phyloP scores from a whole-genome alignment of 805 yeast species.

The Yamadazyma phyllophila region DNA sequence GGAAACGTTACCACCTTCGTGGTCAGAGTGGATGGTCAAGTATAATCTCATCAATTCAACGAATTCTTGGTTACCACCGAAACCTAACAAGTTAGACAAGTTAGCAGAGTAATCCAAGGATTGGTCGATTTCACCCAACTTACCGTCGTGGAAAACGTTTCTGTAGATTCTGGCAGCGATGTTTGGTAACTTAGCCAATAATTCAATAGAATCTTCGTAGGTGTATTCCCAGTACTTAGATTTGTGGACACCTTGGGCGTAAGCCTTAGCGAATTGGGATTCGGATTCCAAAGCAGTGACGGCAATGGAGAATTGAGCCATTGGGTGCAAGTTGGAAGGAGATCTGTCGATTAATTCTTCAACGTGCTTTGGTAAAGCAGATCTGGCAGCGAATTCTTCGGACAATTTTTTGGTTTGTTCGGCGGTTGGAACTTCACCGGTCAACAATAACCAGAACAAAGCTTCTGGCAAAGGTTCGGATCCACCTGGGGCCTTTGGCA shows the following conservation, averaged over 20 bases:
- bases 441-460: conserved; percentile 74
- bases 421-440: conserved; percentile 67
- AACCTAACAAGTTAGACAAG: conserved; percentile 64
- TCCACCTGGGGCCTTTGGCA: conserved; percentile 60
- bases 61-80: conserved; percentile 54
- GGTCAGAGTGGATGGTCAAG: conserved; percentile 75
- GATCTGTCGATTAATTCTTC: conserved; percentile 58
- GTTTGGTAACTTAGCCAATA: conserved; percentile 72
- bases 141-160: conserved; percentile 57
- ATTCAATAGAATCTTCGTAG: conserved; percentile 66
- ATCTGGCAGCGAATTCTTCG: conserved; percentile 61
- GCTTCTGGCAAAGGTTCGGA: conserved; percentile 71
- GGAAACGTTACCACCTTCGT: conserved; percentile 82
- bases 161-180: conserved; percentile 74
- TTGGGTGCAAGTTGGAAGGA: conserved; percentile 73
- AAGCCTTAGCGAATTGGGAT: conserved; percentile 68
- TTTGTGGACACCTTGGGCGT: conserved; percentile 68
- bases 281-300: conserved; percentile 70
- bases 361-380: conserved; percentile 63
- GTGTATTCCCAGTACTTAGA: conserved; percentile 72
- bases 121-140: conserved; percentile 50
- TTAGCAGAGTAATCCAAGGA: conserved; percentile 71
- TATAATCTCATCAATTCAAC: conserved; percentile 70
- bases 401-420: conserved; percentile 57
- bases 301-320: conserved; percentile 80